Percentiles rank a stretch among this genome's conserved stretches.
Conservation (phyloP, 306 rosid genomes). For the Trifolium dubium region DNA sequence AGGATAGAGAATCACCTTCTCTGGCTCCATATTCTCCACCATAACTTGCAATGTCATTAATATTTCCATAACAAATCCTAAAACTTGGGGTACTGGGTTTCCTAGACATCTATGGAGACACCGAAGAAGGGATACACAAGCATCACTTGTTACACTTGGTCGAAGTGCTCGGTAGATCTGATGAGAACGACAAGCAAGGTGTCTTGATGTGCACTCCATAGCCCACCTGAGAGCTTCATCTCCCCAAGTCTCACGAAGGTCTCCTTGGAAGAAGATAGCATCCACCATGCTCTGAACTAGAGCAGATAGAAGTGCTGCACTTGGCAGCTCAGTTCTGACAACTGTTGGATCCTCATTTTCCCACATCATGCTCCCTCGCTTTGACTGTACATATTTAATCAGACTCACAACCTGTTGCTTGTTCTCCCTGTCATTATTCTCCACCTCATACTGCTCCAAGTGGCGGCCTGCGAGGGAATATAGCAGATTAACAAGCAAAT, state of each 20-base stretch:
- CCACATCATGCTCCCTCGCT: conserved; percentile 99
- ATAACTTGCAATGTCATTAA: conserved; percentile 95
- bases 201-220: conserved; percentile 99
- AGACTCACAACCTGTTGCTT: conserved; percentile 98
- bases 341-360: conserved; percentile 98
- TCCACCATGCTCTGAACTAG: conserved; percentile 99
- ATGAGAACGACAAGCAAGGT: conserved; percentile 98
- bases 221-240: conserved; percentile 98
- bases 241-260: conserved; percentile 99
- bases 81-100: conserved; percentile 93
- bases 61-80: conserved; percentile 97
- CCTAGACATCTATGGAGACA: conserved; percentile 97
- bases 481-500: conserved; percentile 92
- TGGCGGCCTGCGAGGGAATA: conserved; percentile 99
- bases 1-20: conserved; percentile 98
- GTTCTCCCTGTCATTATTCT: conserved; percentile 95
- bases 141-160: conserved; percentile 96
- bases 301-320: conserved; percentile 99
- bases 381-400: conserved; percentile 98
- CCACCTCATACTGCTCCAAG: conserved; percentile 97
- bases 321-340: conserved; percentile 94
- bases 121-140: conserved; percentile 93
- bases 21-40: conserved; percentile 99
- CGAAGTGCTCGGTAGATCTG: conserved; percentile 97
- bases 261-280: conserved; percentile 99